A percentile compares a stretch with the other conserved stretches of the same genome.
These are phyloP conservation scores for Anisodus acutangulus DNA, from an alignment of 257 asterid species.

Conservation along the genomic window DNA sequence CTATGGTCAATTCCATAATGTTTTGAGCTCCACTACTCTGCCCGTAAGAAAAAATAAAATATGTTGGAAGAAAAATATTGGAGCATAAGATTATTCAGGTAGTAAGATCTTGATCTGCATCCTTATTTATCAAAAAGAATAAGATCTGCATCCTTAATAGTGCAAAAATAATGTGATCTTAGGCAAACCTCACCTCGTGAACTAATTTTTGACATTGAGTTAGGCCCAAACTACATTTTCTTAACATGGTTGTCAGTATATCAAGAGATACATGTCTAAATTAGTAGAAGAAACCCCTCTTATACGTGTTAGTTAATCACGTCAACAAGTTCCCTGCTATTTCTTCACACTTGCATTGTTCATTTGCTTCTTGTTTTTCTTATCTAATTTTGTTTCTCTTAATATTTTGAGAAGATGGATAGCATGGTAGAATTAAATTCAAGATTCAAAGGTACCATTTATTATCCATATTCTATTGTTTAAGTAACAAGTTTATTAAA, in stretches of 20 bases:
- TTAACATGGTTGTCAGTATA: neutral
- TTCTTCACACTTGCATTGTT: too few relatives aligned
- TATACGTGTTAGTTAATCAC: too few relatives aligned
- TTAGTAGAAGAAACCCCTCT: neutral
- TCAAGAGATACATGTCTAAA: too few relatives aligned
- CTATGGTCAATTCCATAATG: conserved; percentile 3
- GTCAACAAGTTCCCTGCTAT: too few relatives aligned
- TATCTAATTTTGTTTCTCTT: neutral
- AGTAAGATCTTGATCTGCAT: conserved; percentile 16
- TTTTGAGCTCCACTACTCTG: neutral
- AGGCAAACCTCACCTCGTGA: neutral
- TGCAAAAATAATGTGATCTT: neutral
- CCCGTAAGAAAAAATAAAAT: neutral
- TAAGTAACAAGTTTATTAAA: too few relatives aligned
- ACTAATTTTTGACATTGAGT: neutral
- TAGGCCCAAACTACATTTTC: neutral
- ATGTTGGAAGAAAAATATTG: neutral
- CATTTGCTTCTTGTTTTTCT: neutral
- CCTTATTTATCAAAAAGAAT: neutral
- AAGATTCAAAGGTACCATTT: neutral
- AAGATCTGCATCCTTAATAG: neutral
- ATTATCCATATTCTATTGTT: neutral
- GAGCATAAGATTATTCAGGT: conserved; percentile 18
- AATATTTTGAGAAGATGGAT: too few relatives aligned
- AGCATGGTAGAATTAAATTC: too few relatives aligned